Evolutionary conservation across 2,329 filamentous ascomycete species (phyloP).

Genomic region (Xylaria hypoxylon): DNA sequence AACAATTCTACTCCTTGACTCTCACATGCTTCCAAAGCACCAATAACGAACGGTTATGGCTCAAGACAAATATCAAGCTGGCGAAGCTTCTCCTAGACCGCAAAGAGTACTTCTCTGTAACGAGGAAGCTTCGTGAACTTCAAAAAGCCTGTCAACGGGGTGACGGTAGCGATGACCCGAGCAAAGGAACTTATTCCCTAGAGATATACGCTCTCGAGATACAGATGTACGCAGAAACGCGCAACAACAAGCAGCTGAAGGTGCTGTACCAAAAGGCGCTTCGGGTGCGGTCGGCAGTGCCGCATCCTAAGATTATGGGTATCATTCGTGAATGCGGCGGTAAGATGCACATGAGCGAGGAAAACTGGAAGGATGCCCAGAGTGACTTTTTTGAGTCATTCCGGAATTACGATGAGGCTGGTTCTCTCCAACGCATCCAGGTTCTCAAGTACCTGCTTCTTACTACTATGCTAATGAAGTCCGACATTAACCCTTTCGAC

Average conservation of each 20-base stretch:
- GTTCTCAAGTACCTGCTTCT: conserved; percentile 97
- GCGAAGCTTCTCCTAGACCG: conserved; percentile 91
- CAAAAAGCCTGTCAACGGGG: conserved; percentile 89
- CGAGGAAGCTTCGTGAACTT: conserved; percentile 86
- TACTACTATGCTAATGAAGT: conserved; percentile 98
- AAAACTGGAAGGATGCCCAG: conserved; percentile 98
- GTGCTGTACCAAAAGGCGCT: conserved; percentile 90
- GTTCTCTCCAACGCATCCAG: conserved; percentile 94
- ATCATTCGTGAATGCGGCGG: conserved; percentile 98
- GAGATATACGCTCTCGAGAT: conserved; percentile 98
- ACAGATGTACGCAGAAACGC: conserved; percentile 96
- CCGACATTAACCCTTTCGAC: conserved; percentile 98
- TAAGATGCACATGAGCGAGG: conserved; percentile 99
- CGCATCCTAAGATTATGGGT: conserved; percentile 98
- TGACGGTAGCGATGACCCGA: conserved; percentile 90
- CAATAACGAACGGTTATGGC: conserved; percentile 96
- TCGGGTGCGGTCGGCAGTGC: conserved; percentile 93
- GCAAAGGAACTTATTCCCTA: conserved; percentile 94
- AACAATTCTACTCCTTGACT: conserved; percentile 93
- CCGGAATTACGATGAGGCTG: conserved; percentile 98
- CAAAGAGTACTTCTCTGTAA: conserved; percentile 84
- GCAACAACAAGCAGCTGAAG: conserved; percentile 98
- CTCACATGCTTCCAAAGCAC: conserved; percentile 95
- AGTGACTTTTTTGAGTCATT: conserved; percentile 99
- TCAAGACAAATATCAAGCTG: conserved; percentile 98